phyloP scores from a whole-genome alignment of 1,139 yeast species.

The Saccharomycopsis hybrid region DNA sequence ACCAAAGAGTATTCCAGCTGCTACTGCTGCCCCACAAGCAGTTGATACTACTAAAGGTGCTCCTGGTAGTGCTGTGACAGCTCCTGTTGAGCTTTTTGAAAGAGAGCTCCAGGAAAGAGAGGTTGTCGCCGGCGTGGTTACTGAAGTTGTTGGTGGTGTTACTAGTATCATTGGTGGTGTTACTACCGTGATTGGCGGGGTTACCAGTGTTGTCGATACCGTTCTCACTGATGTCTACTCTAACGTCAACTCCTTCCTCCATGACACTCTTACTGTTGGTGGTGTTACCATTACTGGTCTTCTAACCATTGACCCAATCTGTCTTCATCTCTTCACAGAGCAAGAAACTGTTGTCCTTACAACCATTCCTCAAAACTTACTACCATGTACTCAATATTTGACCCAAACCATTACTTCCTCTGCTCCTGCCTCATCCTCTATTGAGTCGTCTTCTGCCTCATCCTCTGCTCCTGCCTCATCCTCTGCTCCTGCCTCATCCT shows the following conservation, averaged over 20 bases:
- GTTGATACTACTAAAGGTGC: too few species aligned
- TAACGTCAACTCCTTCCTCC: constrained; percentile 1
- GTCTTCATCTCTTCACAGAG: constrained; percentile 10
- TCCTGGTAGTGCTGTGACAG: not conserved
- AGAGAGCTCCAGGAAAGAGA: too few species aligned
- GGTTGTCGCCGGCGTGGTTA: constrained; percentile 2
- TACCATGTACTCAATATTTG: constrained; percentile 6
- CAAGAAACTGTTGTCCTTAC: constrained; percentile 8
- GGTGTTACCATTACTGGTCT: constrained; percentile 6
- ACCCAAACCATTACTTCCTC: not conserved
- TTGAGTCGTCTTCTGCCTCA: not conserved
- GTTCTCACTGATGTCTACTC: constrained; percentile 2
- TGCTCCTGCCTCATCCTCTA: not conserved
- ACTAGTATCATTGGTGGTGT: constrained; percentile 8
- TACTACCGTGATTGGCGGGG: not conserved
- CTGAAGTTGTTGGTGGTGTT: not conserved
- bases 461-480: constrained; percentile 4
- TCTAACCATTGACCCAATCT: constrained; percentile 3
- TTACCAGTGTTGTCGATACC: constrained; percentile 1
- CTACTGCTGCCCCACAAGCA: too few species aligned
- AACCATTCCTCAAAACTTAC: constrained; percentile 7
- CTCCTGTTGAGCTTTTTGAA: not conserved
- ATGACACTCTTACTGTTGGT: constrained; percentile 4
- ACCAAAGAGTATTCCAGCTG: not conserved
- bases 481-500: not conserved